Evolutionary conservation across 139 green algal genomes (phyloP).

Genomic region (Astrephomene gubernaculifera): DNA sequence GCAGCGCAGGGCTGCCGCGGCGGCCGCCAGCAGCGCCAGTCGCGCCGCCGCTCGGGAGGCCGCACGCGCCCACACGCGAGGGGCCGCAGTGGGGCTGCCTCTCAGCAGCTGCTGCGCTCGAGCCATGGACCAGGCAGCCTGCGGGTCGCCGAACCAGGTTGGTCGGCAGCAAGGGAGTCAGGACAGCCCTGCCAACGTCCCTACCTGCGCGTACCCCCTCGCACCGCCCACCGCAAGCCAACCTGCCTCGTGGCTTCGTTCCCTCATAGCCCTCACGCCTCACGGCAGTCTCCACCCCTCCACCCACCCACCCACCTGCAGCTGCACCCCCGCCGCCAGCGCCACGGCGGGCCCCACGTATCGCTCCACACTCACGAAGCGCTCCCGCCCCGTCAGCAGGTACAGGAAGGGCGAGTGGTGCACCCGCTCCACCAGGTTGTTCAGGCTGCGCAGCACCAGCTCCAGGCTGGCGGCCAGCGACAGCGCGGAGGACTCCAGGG

Average conservation of each 20-base stretch:
- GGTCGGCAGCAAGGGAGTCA: neutral
- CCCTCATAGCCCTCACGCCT: no score
- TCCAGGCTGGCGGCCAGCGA: conserved; percentile 45
- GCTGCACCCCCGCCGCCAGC: conserved; percentile 65
- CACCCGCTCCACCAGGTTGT: conserved; percentile 86
- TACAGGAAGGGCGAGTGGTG: conserved; percentile 89
- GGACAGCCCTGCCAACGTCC: no score
- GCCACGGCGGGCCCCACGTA: conserved; percentile 77
- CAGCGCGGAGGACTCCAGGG: neutral
- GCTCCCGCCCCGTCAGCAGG: conserved; percentile 52
- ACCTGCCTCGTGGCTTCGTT: no score
- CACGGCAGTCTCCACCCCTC: no score
- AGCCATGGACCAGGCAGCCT: conserved; percentile 36
- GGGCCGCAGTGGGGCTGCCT: neutral
- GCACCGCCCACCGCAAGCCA: no score
- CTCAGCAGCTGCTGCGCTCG: neutral
- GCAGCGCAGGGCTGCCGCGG: neutral
- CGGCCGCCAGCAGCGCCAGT: neutral
- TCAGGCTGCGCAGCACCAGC: conserved; percentile 71
- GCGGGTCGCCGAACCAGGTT: neutral
- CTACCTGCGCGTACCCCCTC: no score
- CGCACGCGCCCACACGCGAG: conserved; percentile 14
- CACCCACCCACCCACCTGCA: conserved; percentile 66
- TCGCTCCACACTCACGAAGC: conserved; percentile 73
- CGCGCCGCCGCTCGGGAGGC: neutral